Conservation (phyloP, 2,329 filamentous ascomycete species). For the Coleophoma crateriformis region DNA sequence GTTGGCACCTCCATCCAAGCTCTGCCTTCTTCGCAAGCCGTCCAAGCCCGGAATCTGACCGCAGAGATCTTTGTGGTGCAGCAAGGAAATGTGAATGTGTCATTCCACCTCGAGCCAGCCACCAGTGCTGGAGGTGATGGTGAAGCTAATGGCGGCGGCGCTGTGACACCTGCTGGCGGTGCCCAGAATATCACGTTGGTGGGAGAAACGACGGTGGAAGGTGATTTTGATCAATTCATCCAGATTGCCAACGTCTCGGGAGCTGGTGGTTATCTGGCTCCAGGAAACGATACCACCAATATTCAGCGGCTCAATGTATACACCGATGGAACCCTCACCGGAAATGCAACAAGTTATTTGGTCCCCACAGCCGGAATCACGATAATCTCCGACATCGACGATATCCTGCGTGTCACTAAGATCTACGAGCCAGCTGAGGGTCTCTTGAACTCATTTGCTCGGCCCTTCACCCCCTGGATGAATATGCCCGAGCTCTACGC, state of each 20-base stretch:
- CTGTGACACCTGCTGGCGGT: slow-evolving; percentile 49
- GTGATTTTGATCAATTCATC: slow-evolving; percentile 71
- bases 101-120: slow-evolving; percentile 56
- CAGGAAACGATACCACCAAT: slow-evolving; percentile 57
- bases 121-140: slow-evolving; percentile 44
- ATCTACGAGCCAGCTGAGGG: slow-evolving; percentile 74
- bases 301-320: slow-evolving; percentile 67
- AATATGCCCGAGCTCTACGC: slow-evolving; percentile 77
- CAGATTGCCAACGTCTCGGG: slow-evolving; percentile 53
- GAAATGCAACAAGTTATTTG: slow-evolving; percentile 72
- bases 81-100: slow-evolving; percentile 58
- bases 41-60: slow-evolving; percentile 69
- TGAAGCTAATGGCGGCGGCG: slow-evolving; percentile 42
- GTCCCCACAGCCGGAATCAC: slow-evolving; percentile 67
- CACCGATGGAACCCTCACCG: slow-evolving; percentile 56
- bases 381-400: slow-evolving; percentile 72
- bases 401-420: slow-evolving; percentile 75
- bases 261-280: slow-evolving; percentile 42
- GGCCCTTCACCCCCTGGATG: slow-evolving; percentile 65
- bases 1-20: slow-evolving; percentile 56
- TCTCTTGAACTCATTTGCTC: slow-evolving; percentile 70
- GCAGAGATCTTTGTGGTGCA: slow-evolving; percentile 71
- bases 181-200: slow-evolving; percentile 58
- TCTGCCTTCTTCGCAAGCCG: slow-evolving; percentile 52
- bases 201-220: slow-evolving; percentile 58